A percentile compares a stretch with the other conserved stretches of the same genome.
Evolutionary conservation across 116 monocot species (phyloP).

Genomic region (Dioscorea cayenensis): DNA sequence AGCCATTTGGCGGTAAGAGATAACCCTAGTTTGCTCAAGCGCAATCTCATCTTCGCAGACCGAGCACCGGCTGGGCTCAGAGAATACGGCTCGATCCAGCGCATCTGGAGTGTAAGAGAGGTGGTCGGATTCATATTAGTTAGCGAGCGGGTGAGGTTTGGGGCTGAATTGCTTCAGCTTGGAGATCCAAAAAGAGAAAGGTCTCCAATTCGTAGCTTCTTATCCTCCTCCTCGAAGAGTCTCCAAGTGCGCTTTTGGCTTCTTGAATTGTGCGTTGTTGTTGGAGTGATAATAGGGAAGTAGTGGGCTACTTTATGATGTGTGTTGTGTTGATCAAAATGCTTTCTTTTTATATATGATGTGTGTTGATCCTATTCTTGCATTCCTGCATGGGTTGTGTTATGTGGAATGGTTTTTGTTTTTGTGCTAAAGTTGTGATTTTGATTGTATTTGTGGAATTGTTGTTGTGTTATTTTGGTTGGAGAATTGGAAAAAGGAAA

Average conservation of each 20-base stretch:
- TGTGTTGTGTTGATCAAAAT: too few species aligned
- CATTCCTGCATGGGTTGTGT: too few species aligned
- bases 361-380: too few species aligned
- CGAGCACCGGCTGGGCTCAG: background rate
- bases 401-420: too few species aligned
- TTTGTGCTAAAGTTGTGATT: too few species aligned
- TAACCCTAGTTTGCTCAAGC: background rate
- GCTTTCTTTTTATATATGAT: too few species aligned
- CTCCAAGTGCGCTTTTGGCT: background rate
- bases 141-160: background rate
- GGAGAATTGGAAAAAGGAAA: too few species aligned
- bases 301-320: too few species aligned
- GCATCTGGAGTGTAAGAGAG: background rate
- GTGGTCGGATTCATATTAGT: background rate
- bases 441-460: too few species aligned
- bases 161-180: background rate
- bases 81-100: background rate
- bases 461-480: too few species aligned
- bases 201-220: background rate
- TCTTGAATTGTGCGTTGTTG: background rate
- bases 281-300: too few species aligned
- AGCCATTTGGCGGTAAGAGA: background rate
- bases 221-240: background rate
- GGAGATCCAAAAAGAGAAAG: slow-evolving; percentile 7
- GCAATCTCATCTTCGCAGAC: background rate